Evolutionary conservation across 2,329 filamentous ascomycete species (phyloP).

Genomic region (Fusarium continuum): DNA sequence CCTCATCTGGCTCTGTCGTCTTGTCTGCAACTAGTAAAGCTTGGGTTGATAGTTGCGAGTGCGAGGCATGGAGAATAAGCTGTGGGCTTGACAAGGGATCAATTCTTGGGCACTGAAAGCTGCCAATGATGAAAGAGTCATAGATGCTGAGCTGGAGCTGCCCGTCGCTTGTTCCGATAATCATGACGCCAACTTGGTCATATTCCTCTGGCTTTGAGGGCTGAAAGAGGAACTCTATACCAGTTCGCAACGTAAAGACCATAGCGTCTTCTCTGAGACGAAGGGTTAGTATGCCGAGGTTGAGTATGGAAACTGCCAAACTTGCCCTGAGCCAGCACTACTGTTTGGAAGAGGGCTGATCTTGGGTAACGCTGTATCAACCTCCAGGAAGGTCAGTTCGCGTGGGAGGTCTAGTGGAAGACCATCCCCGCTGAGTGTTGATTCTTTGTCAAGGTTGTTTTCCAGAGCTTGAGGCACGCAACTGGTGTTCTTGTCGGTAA

Average conservation of each 20-base stretch:
- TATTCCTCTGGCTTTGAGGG: slow-evolving; percentile 69
- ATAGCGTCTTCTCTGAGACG: slow-evolving; percentile 59
- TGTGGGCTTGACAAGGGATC: slow-evolving; percentile 40
- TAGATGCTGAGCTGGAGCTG: slow-evolving; percentile 82
- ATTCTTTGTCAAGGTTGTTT: slow-evolving; percentile 23
- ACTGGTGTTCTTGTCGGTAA: slow-evolving; percentile 45
- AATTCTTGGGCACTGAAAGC: slow-evolving; percentile 61
- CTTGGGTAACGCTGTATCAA: slow-evolving; percentile 79
- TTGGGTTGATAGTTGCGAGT: slow-evolving; percentile 80
- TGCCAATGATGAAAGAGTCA: slow-evolving; percentile 83
- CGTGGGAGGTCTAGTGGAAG: slow-evolving; percentile 68
- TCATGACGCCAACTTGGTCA: slow-evolving; percentile 80
- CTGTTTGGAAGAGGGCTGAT: slow-evolving; percentile 72
- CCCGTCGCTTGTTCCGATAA: slow-evolving; percentile 77
- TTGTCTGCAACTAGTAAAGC: slow-evolving; percentile 67
- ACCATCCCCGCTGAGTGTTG: slow-evolving; percentile 10
- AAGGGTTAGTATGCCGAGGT: slow-evolving; percentile 12
- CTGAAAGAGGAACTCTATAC: slow-evolving; percentile 75
- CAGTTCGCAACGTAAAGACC: slow-evolving; percentile 75
- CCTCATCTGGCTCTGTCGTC: slow-evolving; percentile 44
- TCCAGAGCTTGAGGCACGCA: slow-evolving; percentile 16
- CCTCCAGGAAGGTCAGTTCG: slow-evolving; percentile 77
- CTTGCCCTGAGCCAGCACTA: slow-evolving; percentile 69
- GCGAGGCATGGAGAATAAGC: slow-evolving; percentile 71
- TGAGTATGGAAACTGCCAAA: neutral